Base-by-base conservation (phyloP, 257 asterid species). In the Petunia axillaris region DNA sequence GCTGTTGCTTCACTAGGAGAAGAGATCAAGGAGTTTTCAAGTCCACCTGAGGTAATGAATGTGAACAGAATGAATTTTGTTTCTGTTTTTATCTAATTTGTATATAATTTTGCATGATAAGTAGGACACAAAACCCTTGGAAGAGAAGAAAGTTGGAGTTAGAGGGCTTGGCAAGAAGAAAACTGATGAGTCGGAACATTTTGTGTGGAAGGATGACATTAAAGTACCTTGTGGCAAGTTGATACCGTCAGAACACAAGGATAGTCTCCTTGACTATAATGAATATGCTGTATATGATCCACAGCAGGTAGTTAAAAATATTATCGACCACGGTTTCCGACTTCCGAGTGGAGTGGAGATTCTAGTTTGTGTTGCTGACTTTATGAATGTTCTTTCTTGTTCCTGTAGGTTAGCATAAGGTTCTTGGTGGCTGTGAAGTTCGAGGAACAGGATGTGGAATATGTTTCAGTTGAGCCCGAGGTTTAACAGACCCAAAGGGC, bases 281-380 rank as follows among this genome's bases (percentile, higher is more conserved):
- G 98, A 96, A 71, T 94, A 92, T 48, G 99, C 99, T 0, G 92
- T 96, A 6, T 96, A 92, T 43, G 87, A 94, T 79, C 95, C 98
- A 7, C 81, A 90, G 8, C 91, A 91, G 94, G 98, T 92, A 58
- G 6, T 64, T 43, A 7, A 11, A 54, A 64, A 7, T 10, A 25
- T 25, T 25, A 25, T 25, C 25, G 25, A 25, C 25, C 25, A 25
- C 25, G 25, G 25, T 25, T 25, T 25, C 25, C 25, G 25, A 25
- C 25, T 25, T 25, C 25, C 25, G 25, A 25, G 25, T 25, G 25
- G 25, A 25, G 25, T 2, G 3, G 8, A 67, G n/a, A 3, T 11
- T 38, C 11, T 52, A 10, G 14, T 5, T 2, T 11, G 37, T 65
- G 35, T 66, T 40, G 40, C 52, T 16, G 40, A 44, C 46, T 1